Base-by-base conservation (phyloP, 2,329 filamentous ascomycete genomes). In the Botrytis fragariae region DNA sequence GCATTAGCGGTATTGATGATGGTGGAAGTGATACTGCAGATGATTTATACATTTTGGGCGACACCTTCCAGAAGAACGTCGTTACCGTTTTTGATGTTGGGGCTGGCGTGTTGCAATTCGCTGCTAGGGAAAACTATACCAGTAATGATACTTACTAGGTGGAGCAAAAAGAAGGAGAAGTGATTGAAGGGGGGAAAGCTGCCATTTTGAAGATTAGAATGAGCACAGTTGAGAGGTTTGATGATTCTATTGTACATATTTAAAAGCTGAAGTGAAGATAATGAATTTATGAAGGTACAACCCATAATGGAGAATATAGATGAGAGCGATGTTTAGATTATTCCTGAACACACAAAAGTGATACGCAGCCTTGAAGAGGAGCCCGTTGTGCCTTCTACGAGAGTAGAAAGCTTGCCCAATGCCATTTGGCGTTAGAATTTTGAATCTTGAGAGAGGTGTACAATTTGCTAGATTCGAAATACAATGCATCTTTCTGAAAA, bases 1-100 rank as follows among this genome's bases (percentile, higher is more conserved):
- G 83, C 72, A 77, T 82, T 2, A 78, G 77, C 57, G 83, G 78
- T 10, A 77, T 83, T 42, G 77, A 81, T 61, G 75, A 79, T 59
- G 79, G 76, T n/a, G 78, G 77, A 22, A 73, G 78, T 16, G 81
- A 79, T 4, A 61, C 82, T 57, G 75, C 75, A 7, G 72, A 79
- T 0, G 81, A 79, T 8, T 64, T 83, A 39, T 75, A 68, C 37
- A 83, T 86, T 60, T 75, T 87, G 64, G 86, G 86, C 0, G 84
- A 84, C 70, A 79, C 82, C 6, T 87, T 86, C 75, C 79, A 86
- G 78, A 85, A 85, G 79, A 86, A 85, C 74, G 85, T 87, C 0
- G 78, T 87, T 7, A 80, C 83, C 16, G 85, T 87, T 2, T 87
- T 85, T 78, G 86, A 87, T 80, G 81, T 87, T 73, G 85, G 84